Base-by-base conservation (phyloP, 345 rosid genomes). In the Hypericum perforatum region DNA sequence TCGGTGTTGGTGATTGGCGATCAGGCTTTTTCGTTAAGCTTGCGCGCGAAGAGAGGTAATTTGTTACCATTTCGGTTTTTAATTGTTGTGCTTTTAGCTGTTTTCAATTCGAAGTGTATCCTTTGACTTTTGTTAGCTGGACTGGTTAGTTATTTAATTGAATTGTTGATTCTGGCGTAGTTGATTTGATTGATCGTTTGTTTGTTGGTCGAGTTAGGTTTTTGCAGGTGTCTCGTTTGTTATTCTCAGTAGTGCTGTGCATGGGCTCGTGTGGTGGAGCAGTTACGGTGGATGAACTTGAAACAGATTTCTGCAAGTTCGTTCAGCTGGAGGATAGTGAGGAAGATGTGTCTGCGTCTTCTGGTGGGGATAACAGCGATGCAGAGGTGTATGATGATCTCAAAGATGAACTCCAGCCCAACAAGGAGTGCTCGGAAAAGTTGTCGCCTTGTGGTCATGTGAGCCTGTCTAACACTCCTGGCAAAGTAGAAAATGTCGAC, bases 251-350 rank as follows among this genome's bases (percentile, higher is more conserved):
- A 42, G 58, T 48, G 15, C 75, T 81, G 88, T 82, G 74, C 59
- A 63, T 69, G 16, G 45, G 15, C 60, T 50, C 44, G 59, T 45
- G 57, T 56, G 61, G 43, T 55, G 63, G 36, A 38, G 62, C 53
- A 60, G 70, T 53, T 48, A 49, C 62, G 52, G 70, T 71, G 49
- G 68, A 70, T 56, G 78, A 70, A 53, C 56, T 70, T 32, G 73
- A 67, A 45, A 65, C 57, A 48, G 66, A 57, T 9, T 43, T 65
- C 39, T 41, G 43, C 12, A 43, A 63, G 41, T 46, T 55, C 49
- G 58, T 55, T 9, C 58, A 16, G 15, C 46, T 73, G 42, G 56
- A 74, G 43, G 70, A 65, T 61, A 49, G 54, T 37, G 67, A 52
- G 45, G 83, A 62, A 16, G 32, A 22, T 22, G 11, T 11, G 16